phyloP scores from a whole-genome alignment of 345 rosid species.

The Gossypium raimondii region DNA sequence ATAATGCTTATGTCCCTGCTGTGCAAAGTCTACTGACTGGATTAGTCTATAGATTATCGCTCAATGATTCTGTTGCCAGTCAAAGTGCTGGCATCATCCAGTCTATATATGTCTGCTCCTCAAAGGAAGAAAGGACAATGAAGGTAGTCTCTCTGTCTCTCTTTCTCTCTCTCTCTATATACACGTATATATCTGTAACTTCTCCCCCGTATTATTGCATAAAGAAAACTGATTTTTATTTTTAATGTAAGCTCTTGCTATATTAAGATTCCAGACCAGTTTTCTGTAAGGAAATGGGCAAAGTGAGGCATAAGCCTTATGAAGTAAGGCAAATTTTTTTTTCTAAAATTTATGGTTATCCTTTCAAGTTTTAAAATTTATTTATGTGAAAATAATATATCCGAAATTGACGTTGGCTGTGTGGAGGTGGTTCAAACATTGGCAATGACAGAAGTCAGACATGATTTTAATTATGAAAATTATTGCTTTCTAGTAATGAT shows the following conservation, averaged over 20 bases:
- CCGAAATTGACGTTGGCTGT: not conserved
- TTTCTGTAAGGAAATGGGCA: not conserved
- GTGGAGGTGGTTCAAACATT: not conserved
- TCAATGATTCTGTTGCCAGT: constrained; percentile 38
- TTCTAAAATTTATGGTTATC: not conserved
- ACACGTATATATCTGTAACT: too few species aligned
- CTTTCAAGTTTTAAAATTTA: not conserved
- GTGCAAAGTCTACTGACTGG: constrained; percentile 40
- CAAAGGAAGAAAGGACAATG: constrained; percentile 34
- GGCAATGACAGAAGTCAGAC: not conserved
- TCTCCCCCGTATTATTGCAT: not conserved
- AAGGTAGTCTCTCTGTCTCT: constrained; percentile 39
- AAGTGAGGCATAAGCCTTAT: not conserved
- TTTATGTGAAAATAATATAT: not conserved
- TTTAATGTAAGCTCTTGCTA: not conserved
- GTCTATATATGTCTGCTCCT: constrained; percentile 39
- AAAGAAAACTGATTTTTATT: not conserved
- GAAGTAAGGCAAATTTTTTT: not conserved
- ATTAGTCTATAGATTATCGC: constrained; percentile 42
- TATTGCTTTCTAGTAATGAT: not conserved
- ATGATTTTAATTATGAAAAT: not conserved
- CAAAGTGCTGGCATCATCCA: constrained; percentile 51
- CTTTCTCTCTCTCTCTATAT: not conserved
- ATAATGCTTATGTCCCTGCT: constrained; percentile 22
- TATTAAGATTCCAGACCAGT: not conserved